Evolutionary conservation across 768 basidiomycete genomes (phyloP).

Genomic region (Neoboletus magnificus): DNA sequence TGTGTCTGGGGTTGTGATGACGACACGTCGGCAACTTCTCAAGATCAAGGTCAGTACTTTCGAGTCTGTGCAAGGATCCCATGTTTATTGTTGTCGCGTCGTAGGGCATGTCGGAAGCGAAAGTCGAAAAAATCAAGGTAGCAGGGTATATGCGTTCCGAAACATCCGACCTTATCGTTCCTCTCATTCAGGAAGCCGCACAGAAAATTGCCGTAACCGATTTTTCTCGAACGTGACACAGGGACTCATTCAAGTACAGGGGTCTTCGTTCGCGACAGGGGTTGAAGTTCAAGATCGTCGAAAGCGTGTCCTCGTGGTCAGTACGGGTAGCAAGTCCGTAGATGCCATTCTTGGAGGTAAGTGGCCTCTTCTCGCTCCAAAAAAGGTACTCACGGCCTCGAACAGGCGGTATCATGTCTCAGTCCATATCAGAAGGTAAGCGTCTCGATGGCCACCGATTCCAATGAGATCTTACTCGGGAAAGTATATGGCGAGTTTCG

Average conservation of each 20-base stretch:
- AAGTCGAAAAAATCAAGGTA: conserved; percentile 96
- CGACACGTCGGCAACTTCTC: conserved; percentile 80
- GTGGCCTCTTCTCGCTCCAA: conserved; percentile 3
- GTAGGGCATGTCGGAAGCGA: conserved; percentile 94
- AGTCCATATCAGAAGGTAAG: conserved; percentile 88
- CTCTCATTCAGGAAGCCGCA: conserved; percentile 70
- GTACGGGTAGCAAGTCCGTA: conserved; percentile 90
- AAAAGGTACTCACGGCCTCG: background rate
- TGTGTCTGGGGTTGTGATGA: conserved; percentile 86
- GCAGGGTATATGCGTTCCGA: conserved; percentile 15
- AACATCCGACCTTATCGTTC: background rate
- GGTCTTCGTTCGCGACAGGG: conserved; percentile 89
- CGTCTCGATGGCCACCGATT: background rate
- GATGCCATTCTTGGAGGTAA: conserved; percentile 85
- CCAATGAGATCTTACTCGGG: background rate
- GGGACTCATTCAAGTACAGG: conserved; percentile 42
- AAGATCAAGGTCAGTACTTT: conserved; percentile 77
- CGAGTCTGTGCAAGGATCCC: background rate
- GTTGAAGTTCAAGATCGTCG: conserved; percentile 87
- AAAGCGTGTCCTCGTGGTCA: conserved; percentile 75
- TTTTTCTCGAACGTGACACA: background rate
- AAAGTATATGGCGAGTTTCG: conserved; percentile 94
- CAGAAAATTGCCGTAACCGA: conserved; percentile 70
- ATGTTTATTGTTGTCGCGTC: background rate
- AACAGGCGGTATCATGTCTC: conserved; percentile 83